These are phyloP conservation scores for Euclidium syriacum DNA, from an alignment of 345 rosid species.

Conservation along the genomic window DNA sequence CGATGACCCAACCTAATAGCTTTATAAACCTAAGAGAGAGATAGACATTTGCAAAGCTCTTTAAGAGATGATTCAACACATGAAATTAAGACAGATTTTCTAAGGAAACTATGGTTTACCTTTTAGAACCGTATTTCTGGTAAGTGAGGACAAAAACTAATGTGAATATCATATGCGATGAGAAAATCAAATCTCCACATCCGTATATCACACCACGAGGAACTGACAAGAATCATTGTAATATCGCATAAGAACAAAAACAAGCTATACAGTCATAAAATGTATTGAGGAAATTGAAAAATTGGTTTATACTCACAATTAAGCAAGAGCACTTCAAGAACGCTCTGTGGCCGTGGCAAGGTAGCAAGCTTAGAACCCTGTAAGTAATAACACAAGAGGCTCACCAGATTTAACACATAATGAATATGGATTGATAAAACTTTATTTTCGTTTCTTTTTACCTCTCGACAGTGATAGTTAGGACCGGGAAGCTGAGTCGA, in stretches of 20 bases:
- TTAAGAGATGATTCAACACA: background rate
- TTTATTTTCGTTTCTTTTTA: conserved; percentile 17
- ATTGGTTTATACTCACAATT: conserved; percentile 50
- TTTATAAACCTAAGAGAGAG: conserved; percentile 56
- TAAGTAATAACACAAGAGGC: conserved; percentile 11
- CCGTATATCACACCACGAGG: conserved; percentile 87
- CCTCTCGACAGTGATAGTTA: conserved; percentile 96
- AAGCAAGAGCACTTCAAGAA: conserved; percentile 59
- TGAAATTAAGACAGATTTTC: too few species aligned
- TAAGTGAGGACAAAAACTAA: conserved; percentile 85
- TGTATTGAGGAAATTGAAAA: background rate
- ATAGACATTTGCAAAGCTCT: background rate
- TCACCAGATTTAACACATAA: background rate
- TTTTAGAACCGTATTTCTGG: conserved; percentile 83
- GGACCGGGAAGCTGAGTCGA: conserved; percentile 99
- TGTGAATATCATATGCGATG: conserved; percentile 97
- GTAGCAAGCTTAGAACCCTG: conserved; percentile 94
- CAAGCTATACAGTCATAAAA: background rate
- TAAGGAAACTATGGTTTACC: conserved; percentile 43
- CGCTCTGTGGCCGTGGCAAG: conserved; percentile 70
- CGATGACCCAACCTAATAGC: conserved; percentile 79
- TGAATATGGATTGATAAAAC: background rate
- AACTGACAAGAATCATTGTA: conserved; percentile 49
- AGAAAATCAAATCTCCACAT: conserved; percentile 96
- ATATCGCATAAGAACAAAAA: conserved; percentile 1